phyloP scores from a whole-genome alignment of 805 yeast species.

The Lipomyces sp. region DNA sequence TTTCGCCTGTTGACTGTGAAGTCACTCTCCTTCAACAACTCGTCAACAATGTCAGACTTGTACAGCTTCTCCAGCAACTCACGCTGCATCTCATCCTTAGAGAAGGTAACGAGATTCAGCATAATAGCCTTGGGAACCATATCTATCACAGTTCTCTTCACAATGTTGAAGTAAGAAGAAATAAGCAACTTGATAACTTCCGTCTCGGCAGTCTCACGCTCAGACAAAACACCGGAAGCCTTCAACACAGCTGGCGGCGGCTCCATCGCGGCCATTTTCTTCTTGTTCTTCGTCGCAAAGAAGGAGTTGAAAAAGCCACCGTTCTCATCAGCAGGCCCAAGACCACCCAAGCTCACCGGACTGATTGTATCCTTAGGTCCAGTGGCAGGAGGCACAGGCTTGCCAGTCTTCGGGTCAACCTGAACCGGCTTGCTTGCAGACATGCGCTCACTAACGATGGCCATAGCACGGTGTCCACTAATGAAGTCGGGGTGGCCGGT shows the following conservation, averaged over 20 bases:
- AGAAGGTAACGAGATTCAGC: constrained; percentile 81
- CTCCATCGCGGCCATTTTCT: constrained; percentile 91
- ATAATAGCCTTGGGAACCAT: constrained; percentile 92
- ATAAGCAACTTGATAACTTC: constrained; percentile 93
- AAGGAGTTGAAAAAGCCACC: constrained; percentile 95
- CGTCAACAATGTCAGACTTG: constrained; percentile 62
- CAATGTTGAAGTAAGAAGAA: constrained; percentile 85
- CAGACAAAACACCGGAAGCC: constrained; percentile 89
- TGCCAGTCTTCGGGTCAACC: constrained; percentile 87
- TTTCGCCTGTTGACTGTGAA: constrained; percentile 88
- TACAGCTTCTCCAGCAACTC: constrained; percentile 84
- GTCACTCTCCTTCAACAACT: constrained; percentile 86
- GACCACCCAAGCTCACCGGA: constrained; percentile 27
- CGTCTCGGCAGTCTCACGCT: constrained; percentile 93
- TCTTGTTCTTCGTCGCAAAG: constrained; percentile 86
- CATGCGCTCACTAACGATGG: constrained; percentile 81
- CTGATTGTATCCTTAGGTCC: constrained; percentile 29
- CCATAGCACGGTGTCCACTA: constrained; percentile 93
- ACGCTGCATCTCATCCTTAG: constrained; percentile 81
- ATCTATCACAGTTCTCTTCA: constrained; percentile 89
- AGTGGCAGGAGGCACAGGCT: constrained; percentile 53
- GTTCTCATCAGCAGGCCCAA: constrained; percentile 47
- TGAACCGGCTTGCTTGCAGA: constrained; percentile 71
- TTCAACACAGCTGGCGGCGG: constrained; percentile 94
- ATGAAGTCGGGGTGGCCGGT: constrained; percentile 97